Conservation (phyloP, 2,329 filamentous ascomycete genomes). For the Curvularia sp. region DNA sequence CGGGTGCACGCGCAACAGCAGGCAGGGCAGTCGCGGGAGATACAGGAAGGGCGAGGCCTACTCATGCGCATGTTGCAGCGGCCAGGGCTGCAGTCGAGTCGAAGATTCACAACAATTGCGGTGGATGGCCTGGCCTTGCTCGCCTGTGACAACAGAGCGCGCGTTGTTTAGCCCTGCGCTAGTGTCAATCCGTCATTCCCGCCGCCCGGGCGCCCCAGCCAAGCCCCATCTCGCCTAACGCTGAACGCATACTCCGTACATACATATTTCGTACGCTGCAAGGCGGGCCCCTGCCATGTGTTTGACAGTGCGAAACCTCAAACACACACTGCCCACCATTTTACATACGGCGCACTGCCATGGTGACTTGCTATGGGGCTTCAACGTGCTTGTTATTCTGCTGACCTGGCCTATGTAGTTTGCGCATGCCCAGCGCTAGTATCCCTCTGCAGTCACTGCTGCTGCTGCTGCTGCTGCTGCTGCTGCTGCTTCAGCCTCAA, state of each 20-base stretch:
- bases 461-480: background rate
- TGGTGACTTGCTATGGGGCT: background rate
- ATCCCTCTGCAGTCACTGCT: background rate
- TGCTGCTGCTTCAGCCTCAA: background rate
- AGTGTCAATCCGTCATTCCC: slow-evolving; percentile 12
- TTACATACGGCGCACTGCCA: background rate
- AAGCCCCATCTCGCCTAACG: slow-evolving; percentile 2
- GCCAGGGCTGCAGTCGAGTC: slow-evolving; percentile 19
- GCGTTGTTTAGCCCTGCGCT: slow-evolving; percentile 19
- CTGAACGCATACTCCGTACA: background rate
- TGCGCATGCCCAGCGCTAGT: background rate
- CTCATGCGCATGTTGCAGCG: slow-evolving; percentile 36
- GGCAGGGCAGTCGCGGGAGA: slow-evolving; percentile 27
- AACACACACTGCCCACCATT: background rate
- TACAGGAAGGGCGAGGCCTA: slow-evolving; percentile 12
- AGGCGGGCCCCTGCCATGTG: background rate
- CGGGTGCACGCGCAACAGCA: slow-evolving; percentile 21
- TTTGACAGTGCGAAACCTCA: background rate
- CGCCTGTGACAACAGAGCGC: slow-evolving; percentile 28
- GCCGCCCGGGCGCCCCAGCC: slow-evolving; percentile 5
- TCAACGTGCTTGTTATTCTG: background rate
- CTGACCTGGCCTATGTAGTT: background rate
- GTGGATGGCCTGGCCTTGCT: slow-evolving; percentile 12
- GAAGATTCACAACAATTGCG: slow-evolving; percentile 15
- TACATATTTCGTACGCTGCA: too few relatives aligned